Conservation (phyloP, 225 moss, liverwort and hornwort genomes). For the Pseudisothecium myosuroides region DNA sequence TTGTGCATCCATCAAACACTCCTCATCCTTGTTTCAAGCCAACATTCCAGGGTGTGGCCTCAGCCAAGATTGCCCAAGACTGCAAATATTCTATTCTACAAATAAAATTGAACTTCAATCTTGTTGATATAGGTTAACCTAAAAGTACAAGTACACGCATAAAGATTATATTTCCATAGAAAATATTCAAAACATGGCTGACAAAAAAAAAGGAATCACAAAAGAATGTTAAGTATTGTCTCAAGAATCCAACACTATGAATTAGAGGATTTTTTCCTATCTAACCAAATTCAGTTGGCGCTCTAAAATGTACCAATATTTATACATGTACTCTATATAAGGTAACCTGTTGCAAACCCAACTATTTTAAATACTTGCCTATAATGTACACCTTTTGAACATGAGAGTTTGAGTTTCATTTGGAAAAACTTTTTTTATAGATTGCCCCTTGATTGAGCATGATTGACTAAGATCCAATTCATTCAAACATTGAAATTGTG, state of each 20-base stretch:
- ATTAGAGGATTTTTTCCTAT: not conserved
- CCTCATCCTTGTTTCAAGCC: no score
- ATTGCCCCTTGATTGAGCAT: not conserved
- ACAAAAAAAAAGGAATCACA: no score
- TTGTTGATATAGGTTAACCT: not conserved
- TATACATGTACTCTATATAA: no score
- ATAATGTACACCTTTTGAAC: not conserved
- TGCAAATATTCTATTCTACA: not conserved
- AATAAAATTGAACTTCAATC: not conserved
- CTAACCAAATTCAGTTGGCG: not conserved
- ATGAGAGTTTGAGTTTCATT: not conserved
- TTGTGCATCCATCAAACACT: not conserved
- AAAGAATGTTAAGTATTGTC: no score
- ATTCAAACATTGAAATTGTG: not conserved
- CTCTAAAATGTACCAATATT: not conserved
- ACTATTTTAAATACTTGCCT: no score
- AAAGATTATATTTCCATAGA: no score
- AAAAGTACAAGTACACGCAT: no score
- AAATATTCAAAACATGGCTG: no score
- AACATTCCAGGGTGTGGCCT: rapidly evolving
- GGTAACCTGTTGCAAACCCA: no score
- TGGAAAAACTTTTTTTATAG: not conserved
- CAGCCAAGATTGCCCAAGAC: not conserved
- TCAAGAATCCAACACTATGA: no score
- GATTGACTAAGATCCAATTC: not conserved